A percentile compares a stretch with the other conserved stretches of the same genome.
Conservation (phyloP, 495 filamentous ascomycete species). For the Copromyces sp. region DNA sequence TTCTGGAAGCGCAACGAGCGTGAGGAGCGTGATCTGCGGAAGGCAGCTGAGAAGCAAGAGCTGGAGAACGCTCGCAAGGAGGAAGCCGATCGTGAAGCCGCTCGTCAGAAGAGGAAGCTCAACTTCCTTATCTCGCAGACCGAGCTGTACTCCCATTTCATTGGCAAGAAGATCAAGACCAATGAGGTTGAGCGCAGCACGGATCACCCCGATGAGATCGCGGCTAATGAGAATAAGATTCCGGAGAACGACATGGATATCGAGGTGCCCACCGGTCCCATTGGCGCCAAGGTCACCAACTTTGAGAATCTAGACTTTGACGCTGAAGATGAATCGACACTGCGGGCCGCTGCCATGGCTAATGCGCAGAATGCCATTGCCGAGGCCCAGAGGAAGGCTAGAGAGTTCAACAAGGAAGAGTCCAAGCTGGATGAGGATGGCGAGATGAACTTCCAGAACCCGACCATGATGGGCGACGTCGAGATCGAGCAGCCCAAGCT, state of each 20-base stretch:
- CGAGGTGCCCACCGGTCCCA: conserved; percentile 46
- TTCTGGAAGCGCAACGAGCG: conserved; percentile 99
- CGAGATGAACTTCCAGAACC: conserved; percentile 99
- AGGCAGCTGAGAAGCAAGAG: conserved; percentile 90
- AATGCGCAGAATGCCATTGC: conserved; percentile 96
- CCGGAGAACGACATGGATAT: conserved; percentile 42
- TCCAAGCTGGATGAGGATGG: conserved; percentile 65
- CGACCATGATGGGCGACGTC: conserved; percentile 83
- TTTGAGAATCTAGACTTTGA: conserved; percentile 96
- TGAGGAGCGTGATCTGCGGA: conserved; percentile 89
- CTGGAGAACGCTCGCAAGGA: conserved; percentile 93
- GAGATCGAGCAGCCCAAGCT: conserved; percentile 92
- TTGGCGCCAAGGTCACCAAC: conserved; percentile 66
- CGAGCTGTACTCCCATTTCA: conserved; percentile 97
- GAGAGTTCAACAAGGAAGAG: conserved; percentile 73
- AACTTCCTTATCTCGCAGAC: conserved; percentile 99
- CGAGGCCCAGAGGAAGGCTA: conserved; percentile 85
- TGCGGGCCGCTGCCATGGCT: conserved; percentile 77
- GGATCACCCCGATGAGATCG: conserved; percentile 62
- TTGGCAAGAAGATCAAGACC: conserved; percentile 97
- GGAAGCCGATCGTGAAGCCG: conserved; percentile 93
- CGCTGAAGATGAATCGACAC: conserved; percentile 75
- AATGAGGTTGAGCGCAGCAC: conserved; percentile 81
- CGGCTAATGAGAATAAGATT: conserved; percentile 30
- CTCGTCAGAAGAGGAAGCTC: conserved; percentile 93